Evolutionary conservation across 2,329 filamentous ascomycete species (phyloP).

Genomic region (Fusarium haematococcum): DNA sequence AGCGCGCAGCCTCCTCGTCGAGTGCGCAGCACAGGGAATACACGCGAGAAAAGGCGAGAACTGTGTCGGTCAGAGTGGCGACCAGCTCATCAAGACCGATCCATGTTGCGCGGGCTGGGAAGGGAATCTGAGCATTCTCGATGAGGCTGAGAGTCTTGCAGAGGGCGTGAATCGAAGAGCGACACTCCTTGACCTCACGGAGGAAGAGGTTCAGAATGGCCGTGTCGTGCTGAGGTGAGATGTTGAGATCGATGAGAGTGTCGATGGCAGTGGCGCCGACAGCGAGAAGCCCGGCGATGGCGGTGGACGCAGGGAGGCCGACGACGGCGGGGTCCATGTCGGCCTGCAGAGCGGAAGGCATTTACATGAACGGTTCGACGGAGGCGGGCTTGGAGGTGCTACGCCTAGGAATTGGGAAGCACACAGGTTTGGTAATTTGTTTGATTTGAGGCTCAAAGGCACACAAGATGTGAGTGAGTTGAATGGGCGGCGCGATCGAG

Average conservation of each 20-base stretch:
- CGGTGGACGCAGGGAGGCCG: slow-evolving; percentile 50
- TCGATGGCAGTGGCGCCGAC: slow-evolving; percentile 51
- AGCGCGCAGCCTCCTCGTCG: slow-evolving; percentile 36
- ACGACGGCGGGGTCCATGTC: slow-evolving; percentile 37
- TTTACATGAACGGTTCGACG: slow-evolving; percentile 24
- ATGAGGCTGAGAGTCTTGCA: slow-evolving; percentile 51
- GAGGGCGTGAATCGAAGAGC: slow-evolving; percentile 52
- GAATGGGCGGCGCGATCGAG: background rate
- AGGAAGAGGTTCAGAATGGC: slow-evolving; percentile 47
- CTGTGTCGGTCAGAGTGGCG: slow-evolving; percentile 51
- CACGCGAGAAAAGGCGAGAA: slow-evolving; percentile 51
- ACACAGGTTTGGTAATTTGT: background rate
- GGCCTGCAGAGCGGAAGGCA: slow-evolving; percentile 39
- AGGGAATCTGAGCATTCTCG: slow-evolving; percentile 49
- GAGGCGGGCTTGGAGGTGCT: background rate
- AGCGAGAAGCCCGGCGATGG: slow-evolving; percentile 52
- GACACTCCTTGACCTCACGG: slow-evolving; percentile 52
- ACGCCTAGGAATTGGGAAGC: background rate
- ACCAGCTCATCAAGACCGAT: slow-evolving; percentile 51
- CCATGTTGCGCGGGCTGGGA: slow-evolving; percentile 51
- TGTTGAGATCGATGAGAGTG: slow-evolving; percentile 50
- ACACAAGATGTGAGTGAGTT: background rate
- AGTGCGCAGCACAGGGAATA: slow-evolving; percentile 46
- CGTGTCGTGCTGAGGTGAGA: slow-evolving; percentile 44
- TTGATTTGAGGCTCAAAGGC: background rate